These are phyloP conservation scores for Cytospora leucostoma DNA, from an alignment of 2,329 filamentous ascomycete species.

Conservation along the genomic window DNA sequence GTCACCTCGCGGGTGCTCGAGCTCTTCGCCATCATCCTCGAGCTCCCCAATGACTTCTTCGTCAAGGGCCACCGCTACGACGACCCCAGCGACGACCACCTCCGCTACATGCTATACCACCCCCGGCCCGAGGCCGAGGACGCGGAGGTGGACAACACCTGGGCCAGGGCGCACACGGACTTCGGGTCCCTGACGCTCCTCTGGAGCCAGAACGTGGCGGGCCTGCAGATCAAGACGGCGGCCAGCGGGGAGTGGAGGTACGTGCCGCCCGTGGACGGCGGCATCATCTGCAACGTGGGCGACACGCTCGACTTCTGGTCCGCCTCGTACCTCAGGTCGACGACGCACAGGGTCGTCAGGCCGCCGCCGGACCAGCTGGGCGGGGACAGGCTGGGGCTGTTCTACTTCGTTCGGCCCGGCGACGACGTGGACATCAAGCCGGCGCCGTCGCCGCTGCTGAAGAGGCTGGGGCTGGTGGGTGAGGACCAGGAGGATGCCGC, in stretches of 20 bases:
- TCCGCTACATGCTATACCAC: constrained; percentile 58
- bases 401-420: constrained; percentile 43
- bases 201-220: constrained; percentile 56
- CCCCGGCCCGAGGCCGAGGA: constrained; percentile 46
- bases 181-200: constrained; percentile 55
- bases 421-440: constrained; percentile 36
- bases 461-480: constrained; percentile 34
- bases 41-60: constrained; percentile 56
- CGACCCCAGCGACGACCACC: constrained; percentile 53
- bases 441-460: constrained; percentile 35
- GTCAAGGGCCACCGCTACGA: constrained; percentile 54
- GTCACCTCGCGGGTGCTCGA: constrained; percentile 34
- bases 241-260: constrained; percentile 45
- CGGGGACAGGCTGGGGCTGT: constrained; percentile 37
- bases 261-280: constrained; percentile 45
- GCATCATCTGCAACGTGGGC: constrained; percentile 48
- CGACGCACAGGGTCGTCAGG: constrained; percentile 39
- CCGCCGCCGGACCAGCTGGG: constrained; percentile 40
- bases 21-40: constrained; percentile 49
- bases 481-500: constrained; percentile 25
- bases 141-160: constrained; percentile 32
- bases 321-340: constrained; percentile 38
- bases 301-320: constrained; percentile 38
- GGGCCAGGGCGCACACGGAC: constrained; percentile 48
- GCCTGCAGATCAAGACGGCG: constrained; percentile 48